Conservation (phyloP, 1,284 basidiomycete genomes). For the Rhodotorula sp. region DNA sequence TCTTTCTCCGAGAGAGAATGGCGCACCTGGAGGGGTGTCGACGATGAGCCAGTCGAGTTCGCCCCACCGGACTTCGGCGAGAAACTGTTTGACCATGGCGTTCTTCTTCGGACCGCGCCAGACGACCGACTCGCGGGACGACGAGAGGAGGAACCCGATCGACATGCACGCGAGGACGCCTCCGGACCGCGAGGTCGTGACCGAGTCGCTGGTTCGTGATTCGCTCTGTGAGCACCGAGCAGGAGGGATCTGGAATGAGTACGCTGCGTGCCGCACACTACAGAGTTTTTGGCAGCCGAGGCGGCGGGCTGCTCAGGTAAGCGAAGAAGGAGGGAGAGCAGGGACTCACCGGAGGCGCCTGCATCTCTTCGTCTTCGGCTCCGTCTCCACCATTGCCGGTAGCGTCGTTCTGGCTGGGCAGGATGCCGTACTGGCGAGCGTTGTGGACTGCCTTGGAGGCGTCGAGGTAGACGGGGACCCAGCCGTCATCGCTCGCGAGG, state of each 20-base stretch:
- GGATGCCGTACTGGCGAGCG: not conserved
- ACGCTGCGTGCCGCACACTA: not conserved
- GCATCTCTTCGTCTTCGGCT: not conserved
- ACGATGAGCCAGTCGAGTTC: slow-evolving; percentile 93
- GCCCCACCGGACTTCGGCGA: slow-evolving; percentile 95
- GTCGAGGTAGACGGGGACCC: slow-evolving; percentile 85
- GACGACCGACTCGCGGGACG: slow-evolving; percentile 80
- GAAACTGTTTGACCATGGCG: slow-evolving; percentile 97
- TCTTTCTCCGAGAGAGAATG: not conserved
- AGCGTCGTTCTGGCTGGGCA: not conserved
- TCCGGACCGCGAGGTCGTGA: slow-evolving; percentile 2
- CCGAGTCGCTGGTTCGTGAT: no score
- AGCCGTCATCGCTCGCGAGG: slow-evolving; percentile 90
- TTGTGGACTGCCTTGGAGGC: slow-evolving; percentile 6
- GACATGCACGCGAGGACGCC: slow-evolving; percentile 84
- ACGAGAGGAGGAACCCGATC: slow-evolving; percentile 87
- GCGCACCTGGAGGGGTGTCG: slow-evolving; percentile 92
- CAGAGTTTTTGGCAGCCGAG: not conserved
- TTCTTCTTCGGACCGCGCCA: slow-evolving; percentile 99
- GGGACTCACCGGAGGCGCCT: not conserved
- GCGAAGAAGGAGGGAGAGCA: not conserved
- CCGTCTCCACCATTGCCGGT: not conserved
- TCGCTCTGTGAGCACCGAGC: no score
- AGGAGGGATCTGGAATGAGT: not conserved
- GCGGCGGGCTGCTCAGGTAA: not conserved